phyloP scores from a whole-genome alignment of 768 basidiomycete species.

The Mycena galericulata region DNA sequence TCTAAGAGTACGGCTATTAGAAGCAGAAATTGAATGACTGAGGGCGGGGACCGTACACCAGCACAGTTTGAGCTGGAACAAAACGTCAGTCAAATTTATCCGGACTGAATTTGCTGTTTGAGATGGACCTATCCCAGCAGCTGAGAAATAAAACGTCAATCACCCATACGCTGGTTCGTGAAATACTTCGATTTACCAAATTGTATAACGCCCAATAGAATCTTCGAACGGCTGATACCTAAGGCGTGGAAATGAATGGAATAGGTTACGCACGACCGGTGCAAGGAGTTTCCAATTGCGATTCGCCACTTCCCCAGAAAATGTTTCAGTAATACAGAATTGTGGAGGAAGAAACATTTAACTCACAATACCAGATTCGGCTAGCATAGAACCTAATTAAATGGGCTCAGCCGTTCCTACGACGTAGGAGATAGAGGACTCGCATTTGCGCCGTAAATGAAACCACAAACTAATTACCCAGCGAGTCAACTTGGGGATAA shows the following conservation, averaged over 20 bases:
- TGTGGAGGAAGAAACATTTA: no score
- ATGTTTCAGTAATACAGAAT: not conserved
- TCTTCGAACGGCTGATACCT: not conserved
- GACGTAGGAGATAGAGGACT: not conserved
- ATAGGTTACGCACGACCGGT: not conserved
- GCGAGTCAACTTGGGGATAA: not conserved
- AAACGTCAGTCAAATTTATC: not conserved
- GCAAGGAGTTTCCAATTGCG: slow-evolving; percentile 2
- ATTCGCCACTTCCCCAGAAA: not conserved
- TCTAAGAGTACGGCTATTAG: not conserved
- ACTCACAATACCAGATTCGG: slow-evolving; percentile 19
- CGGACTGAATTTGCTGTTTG: not conserved
- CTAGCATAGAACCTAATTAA: slow-evolving; percentile 17
- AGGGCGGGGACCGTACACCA: not conserved
- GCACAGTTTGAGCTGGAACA: not conserved
- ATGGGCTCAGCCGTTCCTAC: no score
- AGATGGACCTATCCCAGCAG: slow-evolving; percentile 12
- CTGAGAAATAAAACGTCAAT: not conserved
- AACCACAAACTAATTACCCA: slow-evolving; percentile 8
- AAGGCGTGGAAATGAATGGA: not conserved
- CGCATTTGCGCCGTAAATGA: slow-evolving; percentile 14
- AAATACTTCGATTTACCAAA: not conserved
- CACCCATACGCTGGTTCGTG: no score
- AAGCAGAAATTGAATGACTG: not conserved
- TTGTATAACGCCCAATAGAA: slow-evolving; percentile 7